A percentile compares a stretch with the other conserved stretches of the same genome.
Conservation (phyloP, 2,329 filamentous ascomycete species). For the Zymoseptoria pseudotritici region DNA sequence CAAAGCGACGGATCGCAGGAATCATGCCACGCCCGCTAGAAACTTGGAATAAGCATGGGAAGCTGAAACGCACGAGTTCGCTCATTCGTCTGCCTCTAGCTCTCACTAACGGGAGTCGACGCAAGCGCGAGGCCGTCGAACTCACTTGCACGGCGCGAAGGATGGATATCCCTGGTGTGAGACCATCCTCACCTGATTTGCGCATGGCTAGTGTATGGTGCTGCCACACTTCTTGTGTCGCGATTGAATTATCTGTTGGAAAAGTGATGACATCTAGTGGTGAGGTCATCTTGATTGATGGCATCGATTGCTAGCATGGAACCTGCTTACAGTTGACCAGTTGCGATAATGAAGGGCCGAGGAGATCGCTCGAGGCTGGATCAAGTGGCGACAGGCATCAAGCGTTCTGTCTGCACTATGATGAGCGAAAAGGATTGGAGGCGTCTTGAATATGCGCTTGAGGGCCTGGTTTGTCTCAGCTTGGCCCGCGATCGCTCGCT, state of each 20-base stretch:
- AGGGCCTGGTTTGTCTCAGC: neutral
- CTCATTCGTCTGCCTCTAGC: neutral
- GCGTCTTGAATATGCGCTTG: neutral
- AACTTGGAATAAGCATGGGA: neutral
- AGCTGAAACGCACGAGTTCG: neutral
- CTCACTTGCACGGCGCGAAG: neutral
- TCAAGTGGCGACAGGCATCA: neutral
- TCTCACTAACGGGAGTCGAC: neutral
- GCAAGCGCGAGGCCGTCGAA: neutral
- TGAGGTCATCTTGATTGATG: neutral
- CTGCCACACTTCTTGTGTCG: neutral
- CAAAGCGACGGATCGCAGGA: neutral
- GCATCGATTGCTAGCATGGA: neutral
- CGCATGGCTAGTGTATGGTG: neutral
- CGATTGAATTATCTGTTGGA: neutral
- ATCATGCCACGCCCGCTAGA: neutral
- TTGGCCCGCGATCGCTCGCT: neutral
- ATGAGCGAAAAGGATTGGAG: neutral
- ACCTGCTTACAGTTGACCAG: neutral
- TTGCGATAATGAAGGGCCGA: neutral
- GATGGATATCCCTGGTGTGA: neutral
- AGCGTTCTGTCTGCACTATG: neutral
- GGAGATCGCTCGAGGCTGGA: neutral
- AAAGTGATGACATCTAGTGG: neutral
- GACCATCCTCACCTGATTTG: neutral